Evolutionary conservation across 2,329 filamentous ascomycete genomes (phyloP), one percentile per base, ranked within the genome.

Genomic region (Falciphora oryzae): DNA sequence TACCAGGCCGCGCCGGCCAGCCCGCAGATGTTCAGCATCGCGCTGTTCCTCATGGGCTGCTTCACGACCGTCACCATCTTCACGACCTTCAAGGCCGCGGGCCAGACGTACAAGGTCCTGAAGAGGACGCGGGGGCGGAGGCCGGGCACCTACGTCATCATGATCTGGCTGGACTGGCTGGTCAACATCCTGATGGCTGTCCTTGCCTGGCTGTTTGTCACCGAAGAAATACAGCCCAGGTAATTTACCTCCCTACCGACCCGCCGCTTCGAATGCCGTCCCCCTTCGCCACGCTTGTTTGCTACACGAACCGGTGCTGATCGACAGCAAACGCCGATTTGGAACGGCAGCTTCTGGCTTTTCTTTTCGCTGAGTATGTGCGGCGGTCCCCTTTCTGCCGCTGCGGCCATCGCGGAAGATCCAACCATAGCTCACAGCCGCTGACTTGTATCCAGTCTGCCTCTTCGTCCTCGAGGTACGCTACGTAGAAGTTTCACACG

Each of bases 391-490:
- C 10, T 8, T 32, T 11, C 31, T 11, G 10, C 31, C 10, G 7
- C 28, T 7, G 10, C 28, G 4, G n/a, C 28, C 29, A 10, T 11
- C 5, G 5, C n/a, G 31, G 10, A 61, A 31, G 22, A 18, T n/a
- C 10, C 2, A 11, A 5, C 32, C 13, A 18, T 29, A 38, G 32
- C n/a, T n/a, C 57, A 59, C 32, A n/a, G 22, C 32, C n/a, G n/a
- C 59, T 14, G 6, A 31, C 32, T 18, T 61, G 16, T 31, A 10
- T 35, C 32, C 28, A 68, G 65, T 68, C 25, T 63, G 67, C 67
- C 38, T 75, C 66, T 14, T 35, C 11, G 32, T 35, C 32, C 32
- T 35, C 11, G 32, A 35, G 32, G 32, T 35, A 35, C 13, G 32
- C 2, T 11, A 1, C 14, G 29, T 35, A 11, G 32, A 14, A 35